Evolutionary conservation across 2,329 filamentous ascomycete genomes (phyloP), one percentile per base, ranked within the genome.

Genomic region (Sarocladium oryzae): DNA sequence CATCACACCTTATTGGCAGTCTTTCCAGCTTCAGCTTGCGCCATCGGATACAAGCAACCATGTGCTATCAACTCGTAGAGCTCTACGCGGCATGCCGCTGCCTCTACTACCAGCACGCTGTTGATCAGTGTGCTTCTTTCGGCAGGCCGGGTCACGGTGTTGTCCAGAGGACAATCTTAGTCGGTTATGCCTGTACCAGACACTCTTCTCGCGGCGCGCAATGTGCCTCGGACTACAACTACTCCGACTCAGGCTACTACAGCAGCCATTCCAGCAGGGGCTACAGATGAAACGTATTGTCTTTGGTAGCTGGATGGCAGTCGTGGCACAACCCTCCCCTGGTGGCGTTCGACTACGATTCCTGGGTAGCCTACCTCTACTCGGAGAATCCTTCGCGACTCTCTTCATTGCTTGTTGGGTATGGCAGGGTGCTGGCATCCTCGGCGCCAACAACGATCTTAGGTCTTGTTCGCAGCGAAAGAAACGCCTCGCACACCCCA

Each of bases 51-150:
- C 5, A 15, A 41, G 56, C 45, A 50, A 75, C 57, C 55, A 95
- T 96, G 90, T 96, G 90, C 64, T 91, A 89, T 63, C 88, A 91
- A 71, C 71, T 96, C 55, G 75, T 92, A 60, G 90, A 96, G 69
- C 78, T 88, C 53, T 96, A 90, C 74, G 84, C 89, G 51, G 88
- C 86, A 52, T 96, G 90, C 77, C 81, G 84, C 56, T 96, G 90
- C 70, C 77, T 92, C 60, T 95, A 96, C 75, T 89, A 92, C 74
- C 79, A 85, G 63, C 91, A 96, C 66, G 84, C 88, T 45, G 78
- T 96, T 60, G 90, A 96, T 63, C 86, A 87, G 54, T 96, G 90
- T 65, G 75, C 82, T 46, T 76, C 81, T 32, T 89, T 89, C 64
- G 87, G 86, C 54, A 83, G 86, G 54, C 79, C 81, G 48, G 85